phyloP scores from a whole-genome alignment of 257 asterid genomes.

The Echium plantagineum region DNA sequence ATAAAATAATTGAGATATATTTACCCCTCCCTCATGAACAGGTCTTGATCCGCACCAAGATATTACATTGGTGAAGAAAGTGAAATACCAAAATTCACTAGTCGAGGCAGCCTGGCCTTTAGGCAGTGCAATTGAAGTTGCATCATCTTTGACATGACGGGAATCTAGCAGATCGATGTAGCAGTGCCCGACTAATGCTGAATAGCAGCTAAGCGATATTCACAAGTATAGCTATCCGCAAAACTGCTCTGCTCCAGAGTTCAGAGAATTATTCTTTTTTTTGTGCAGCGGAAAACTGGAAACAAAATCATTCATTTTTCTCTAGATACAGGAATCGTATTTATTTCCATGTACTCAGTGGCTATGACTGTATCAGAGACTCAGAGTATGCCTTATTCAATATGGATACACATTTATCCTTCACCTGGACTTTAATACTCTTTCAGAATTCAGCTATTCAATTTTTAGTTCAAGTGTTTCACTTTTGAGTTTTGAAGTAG shows the following conservation, averaged over 20 bases:
- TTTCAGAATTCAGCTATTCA: too few relatives aligned
- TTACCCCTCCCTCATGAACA: conserved; percentile 13
- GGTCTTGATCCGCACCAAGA: conserved; percentile 51
- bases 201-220: background rate
- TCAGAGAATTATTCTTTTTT: background rate
- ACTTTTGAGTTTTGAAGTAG: too few relatives aligned
- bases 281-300: background rate
- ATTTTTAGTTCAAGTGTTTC: too few relatives aligned
- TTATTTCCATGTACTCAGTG: background rate
- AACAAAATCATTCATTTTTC: background rate
- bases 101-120: conserved; percentile 86
- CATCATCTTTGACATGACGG: conserved; percentile 22
- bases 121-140: conserved; percentile 74
- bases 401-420: too few relatives aligned
- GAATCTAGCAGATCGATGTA: background rate
- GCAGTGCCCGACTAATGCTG: background rate
- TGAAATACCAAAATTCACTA: conserved; percentile 41
- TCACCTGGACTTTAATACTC: too few relatives aligned
- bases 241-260: background rate
- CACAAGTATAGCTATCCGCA: background rate
- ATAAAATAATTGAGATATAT: background rate
- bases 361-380: background rate
- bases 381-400: too few relatives aligned
- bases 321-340: background rate
- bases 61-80: conserved; percentile 48